Evolutionary conservation across 805 yeast genomes (phyloP).

Genomic region (Kodamaea sagamina): DNA sequence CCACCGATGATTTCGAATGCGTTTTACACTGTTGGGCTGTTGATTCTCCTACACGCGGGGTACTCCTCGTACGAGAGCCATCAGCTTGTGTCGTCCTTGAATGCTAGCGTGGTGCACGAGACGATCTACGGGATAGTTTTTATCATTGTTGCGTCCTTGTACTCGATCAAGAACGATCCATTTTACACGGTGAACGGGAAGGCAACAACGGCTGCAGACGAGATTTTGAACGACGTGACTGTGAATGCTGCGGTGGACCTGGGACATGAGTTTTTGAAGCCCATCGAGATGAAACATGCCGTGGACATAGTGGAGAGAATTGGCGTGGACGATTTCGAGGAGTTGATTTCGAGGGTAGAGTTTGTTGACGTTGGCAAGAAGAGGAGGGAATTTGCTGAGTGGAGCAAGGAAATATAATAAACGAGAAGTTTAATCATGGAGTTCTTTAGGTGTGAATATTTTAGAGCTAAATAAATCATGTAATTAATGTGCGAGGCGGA

Average conservation of each 20-base stretch:
- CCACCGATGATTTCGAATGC: conserved; percentile 3
- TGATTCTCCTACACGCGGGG: conserved; percentile 47
- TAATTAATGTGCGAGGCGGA: too few species aligned
- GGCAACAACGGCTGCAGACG: conserved; percentile 13
- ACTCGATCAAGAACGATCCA: conserved; percentile 26
- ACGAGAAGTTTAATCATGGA: too few species aligned
- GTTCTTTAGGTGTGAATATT: too few species aligned
- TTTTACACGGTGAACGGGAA: conserved; percentile 14
- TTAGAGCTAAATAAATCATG: too few species aligned
- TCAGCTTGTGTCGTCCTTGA: conserved; percentile 36
- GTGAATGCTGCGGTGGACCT: conserved; percentile 22
- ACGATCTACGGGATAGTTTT: conserved; percentile 48
- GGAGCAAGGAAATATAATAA: conserved; percentile 21
- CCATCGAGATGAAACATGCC: conserved; percentile 49
- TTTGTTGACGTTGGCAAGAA: conserved; percentile 51
- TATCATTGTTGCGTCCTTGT: conserved; percentile 41
- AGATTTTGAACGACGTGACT: conserved; percentile 12
- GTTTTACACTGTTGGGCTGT: conserved; percentile 16
- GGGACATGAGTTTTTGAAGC: conserved; percentile 40
- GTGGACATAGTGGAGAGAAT: conserved; percentile 47
- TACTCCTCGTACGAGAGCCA: conserved; percentile 57
- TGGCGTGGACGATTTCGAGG: conserved; percentile 50
- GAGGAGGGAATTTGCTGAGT: conserved; percentile 46
- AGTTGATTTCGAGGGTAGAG: conserved; percentile 50
- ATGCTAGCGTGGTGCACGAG: conserved; percentile 54